A percentile compares a stretch with the other conserved stretches of the same genome.
These are phyloP conservation scores for Stemphylium lycopersici DNA, from an alignment of 2,329 filamentous ascomycete genomes.

Conservation along the genomic window DNA sequence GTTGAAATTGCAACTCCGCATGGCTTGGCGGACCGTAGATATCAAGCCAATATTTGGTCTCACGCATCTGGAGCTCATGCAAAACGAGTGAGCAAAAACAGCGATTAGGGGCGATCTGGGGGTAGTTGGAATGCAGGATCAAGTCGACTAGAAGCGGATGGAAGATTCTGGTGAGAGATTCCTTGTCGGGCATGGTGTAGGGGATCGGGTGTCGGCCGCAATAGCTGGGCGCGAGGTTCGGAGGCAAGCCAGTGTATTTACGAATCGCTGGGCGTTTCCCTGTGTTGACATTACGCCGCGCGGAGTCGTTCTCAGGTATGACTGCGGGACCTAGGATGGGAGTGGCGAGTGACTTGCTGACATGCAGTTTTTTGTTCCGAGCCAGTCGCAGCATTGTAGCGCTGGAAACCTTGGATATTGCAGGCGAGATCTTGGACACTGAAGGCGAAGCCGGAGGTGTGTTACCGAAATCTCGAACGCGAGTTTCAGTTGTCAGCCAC, in stretches of 20 bases:
- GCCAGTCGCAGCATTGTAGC: background rate
- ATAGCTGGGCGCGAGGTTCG: no score
- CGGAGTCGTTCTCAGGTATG: no score
- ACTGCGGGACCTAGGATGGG: no score
- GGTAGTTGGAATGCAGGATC: background rate
- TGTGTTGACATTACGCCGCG: no score
- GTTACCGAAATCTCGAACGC: background rate
- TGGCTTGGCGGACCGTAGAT: background rate
- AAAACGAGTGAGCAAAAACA: slow-evolving; percentile 8
- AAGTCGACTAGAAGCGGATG: background rate
- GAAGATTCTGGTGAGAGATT: background rate
- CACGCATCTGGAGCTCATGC: background rate
- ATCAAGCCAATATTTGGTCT: background rate
- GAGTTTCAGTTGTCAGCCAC: background rate
- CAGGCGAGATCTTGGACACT: background rate
- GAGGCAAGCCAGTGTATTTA: no score
- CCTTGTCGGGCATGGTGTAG: no score
- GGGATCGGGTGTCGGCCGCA: no score
- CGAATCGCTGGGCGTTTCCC: no score
- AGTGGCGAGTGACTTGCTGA: no score
- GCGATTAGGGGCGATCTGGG: background rate
- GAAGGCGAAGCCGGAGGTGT: background rate
- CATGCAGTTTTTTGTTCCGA: no score
- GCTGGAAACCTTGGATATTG: background rate
- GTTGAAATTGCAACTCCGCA: background rate